Base-by-base conservation (phyloP, 805 yeast species). In the Candida lessepsii region DNA sequence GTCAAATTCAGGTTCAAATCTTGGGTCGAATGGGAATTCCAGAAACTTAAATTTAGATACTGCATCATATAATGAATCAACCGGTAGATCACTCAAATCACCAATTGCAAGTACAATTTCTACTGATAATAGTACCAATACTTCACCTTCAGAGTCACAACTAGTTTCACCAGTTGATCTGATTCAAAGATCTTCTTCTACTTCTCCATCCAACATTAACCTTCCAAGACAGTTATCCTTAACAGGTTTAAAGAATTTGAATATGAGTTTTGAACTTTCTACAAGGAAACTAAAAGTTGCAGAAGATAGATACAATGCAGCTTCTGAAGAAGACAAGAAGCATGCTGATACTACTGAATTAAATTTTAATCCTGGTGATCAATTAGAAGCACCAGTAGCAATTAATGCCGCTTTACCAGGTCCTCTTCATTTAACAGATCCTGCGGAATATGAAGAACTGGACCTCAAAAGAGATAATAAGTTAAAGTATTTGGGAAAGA, bases 191-290 rank as follows among this genome's bases (percentile, higher is more conserved):
- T 44, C 48, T 2, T 9, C 9, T 8, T 33, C 51, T 15, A 25
- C 38, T 14, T 33, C 44, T 3, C 47, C 46, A 9, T 34, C 28
- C 10, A 46, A 42, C 31, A 21, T 54, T 17, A 35, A 44, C 27
- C 47, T 67, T 14, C 74, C 74, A 0, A 51, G 60, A 11, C 63
- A 62, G 1, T 49, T 68, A 13, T 60, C 71, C 1, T 40, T 63
- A 1, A 47, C 50, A 29, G 64, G 64, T 1, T 49, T 69, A 8
- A 60, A 55, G 41, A 61, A 54, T 31, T 46, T 67, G 30, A 53
- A 62, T 19, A 65, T 67, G 60, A 48, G 59, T 0, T 54, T 68
- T 48, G 65, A 64, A 31, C 55, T 67, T 1, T 48, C 62, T 8
- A 51, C 49, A 9, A 49, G 45, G 21, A 30, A 41, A 10, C 11